Evolutionary conservation across 2,329 filamentous ascomycete species (phyloP).

Genomic region (Dothistroma septosporum): DNA sequence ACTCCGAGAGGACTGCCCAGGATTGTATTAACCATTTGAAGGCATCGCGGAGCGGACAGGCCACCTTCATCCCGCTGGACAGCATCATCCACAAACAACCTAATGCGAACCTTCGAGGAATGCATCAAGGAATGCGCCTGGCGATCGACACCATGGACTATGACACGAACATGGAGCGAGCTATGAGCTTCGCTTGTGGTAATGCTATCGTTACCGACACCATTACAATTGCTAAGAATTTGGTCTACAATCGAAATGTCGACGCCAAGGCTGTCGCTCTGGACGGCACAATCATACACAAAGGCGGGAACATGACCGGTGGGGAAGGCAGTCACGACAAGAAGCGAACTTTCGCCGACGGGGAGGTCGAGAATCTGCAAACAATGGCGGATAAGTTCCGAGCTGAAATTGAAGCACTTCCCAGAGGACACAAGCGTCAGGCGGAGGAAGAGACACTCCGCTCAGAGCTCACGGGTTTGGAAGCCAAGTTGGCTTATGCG

Average conservation of each 20-base stretch:
- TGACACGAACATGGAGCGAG: constrained; percentile 79
- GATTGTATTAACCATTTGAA: constrained; percentile 94
- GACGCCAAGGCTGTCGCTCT: constrained; percentile 92
- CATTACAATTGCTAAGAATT: constrained; percentile 77
- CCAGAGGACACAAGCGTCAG: constrained; percentile 70
- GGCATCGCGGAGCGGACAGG: constrained; percentile 78
- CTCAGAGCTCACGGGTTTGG: constrained; percentile 72
- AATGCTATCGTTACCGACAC: constrained; percentile 93
- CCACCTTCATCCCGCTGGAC: constrained; percentile 93
- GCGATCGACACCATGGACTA: constrained; percentile 97
- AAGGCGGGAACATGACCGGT: constrained; percentile 94
- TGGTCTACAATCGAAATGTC: constrained; percentile 79
- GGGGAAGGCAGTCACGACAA: constrained; percentile 75
- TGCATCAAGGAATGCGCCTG: constrained; percentile 75
- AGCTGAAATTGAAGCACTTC: constrained; percentile 73
- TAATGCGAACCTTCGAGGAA: constrained; percentile 85
- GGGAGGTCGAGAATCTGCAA: constrained; percentile 80
- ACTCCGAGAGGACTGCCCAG: constrained; percentile 88
- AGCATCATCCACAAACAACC: constrained; percentile 93
- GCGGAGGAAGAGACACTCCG: constrained; percentile 76
- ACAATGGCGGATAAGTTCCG: constrained; percentile 70
- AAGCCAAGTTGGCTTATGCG: constrained; percentile 67
- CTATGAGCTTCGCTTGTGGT: constrained; percentile 91
- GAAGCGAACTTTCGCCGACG: constrained; percentile 74
- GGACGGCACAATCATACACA: constrained; percentile 95